A percentile compares a stretch with the other conserved stretches of the same genome.
Conservation (phyloP, 441 rosid species). For the Erysimum pusillum region DNA sequence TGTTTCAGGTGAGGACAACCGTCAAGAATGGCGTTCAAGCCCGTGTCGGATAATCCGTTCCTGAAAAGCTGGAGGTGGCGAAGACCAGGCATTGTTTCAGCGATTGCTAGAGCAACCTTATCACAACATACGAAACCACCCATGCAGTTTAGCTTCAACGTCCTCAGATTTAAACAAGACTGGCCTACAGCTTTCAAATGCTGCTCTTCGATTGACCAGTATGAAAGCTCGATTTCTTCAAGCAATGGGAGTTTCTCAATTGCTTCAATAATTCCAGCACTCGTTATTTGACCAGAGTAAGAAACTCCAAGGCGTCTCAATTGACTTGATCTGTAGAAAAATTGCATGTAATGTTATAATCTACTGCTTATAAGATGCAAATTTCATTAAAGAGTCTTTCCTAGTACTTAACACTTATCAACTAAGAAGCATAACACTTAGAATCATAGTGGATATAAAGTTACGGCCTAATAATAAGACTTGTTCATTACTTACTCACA, state of each 20-base stretch:
- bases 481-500: neutral
- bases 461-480: neutral
- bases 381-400: neutral
- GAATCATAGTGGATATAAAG: too few species aligned
- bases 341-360: neutral
- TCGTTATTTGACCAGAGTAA: constrained; percentile 46
- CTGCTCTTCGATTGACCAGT: constrained; percentile 43
- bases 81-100: constrained; percentile 60
- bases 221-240: constrained; percentile 62
- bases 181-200: constrained; percentile 51
- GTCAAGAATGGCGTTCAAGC: constrained; percentile 64
- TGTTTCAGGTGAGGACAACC: constrained; percentile 62
- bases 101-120: constrained; percentile 64
- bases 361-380: neutral
- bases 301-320: constrained; percentile 1
- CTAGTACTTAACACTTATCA: neutral
- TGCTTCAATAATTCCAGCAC: constrained; percentile 51
- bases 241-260: constrained; percentile 55
- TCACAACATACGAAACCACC: constrained; percentile 43
- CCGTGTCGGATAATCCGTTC: constrained; percentile 58
- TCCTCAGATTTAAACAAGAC: constrained; percentile 59
- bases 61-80: constrained; percentile 63
- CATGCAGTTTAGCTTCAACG: constrained; percentile 51
- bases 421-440: neutral
- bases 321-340: neutral